These are phyloP conservation scores for Leccinum broughii DNA, from an alignment of 768 basidiomycete genomes.

Conservation along the genomic window DNA sequence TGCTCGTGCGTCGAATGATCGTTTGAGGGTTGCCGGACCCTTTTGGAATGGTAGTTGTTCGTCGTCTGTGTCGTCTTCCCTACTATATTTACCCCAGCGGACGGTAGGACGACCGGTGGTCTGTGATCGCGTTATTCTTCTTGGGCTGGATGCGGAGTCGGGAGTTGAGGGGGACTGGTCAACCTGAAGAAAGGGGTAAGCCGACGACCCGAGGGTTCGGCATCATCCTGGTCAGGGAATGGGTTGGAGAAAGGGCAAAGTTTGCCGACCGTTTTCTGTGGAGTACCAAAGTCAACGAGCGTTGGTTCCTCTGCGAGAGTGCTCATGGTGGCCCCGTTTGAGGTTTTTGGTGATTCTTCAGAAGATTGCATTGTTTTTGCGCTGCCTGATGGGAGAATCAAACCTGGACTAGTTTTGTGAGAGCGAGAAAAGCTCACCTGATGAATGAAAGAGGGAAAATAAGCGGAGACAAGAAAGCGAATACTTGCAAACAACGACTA, in stretches of 20 bases:
- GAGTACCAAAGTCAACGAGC: conserved; percentile 26
- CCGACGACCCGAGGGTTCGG: conserved; percentile 31
- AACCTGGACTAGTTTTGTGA: conserved; percentile 1
- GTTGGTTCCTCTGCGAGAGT: conserved; percentile 22
- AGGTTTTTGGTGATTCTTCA: conserved; percentile 24
- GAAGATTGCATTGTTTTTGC: conserved; percentile 35
- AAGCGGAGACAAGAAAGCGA: background rate
- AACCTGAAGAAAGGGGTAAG: conserved; percentile 25
- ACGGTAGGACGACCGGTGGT: conserved; percentile 35
- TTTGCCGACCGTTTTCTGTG: conserved; percentile 32
- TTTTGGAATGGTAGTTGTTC: conserved; percentile 17
- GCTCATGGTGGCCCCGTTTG: conserved; percentile 10
- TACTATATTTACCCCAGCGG: conserved; percentile 36
- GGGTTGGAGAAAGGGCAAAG: conserved; percentile 32
- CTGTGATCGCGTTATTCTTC: conserved; percentile 36
- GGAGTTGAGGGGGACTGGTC: conserved; percentile 23
- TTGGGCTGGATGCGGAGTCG: conserved; percentile 25
- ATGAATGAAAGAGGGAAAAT: background rate
- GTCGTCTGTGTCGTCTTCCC: conserved; percentile 31
- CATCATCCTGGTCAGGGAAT: conserved; percentile 28
- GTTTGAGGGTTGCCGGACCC: conserved; percentile 30
- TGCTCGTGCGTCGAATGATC: conserved; percentile 35
- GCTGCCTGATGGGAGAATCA: conserved; percentile 32
- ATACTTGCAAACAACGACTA: conserved; percentile 10
- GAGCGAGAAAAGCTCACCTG: conserved; percentile 16